A percentile compares a stretch with the other conserved stretches of the same genome.
phyloP scores from a whole-genome alignment of 768 basidiomycete species.

The Clitopilus hobsonii region DNA sequence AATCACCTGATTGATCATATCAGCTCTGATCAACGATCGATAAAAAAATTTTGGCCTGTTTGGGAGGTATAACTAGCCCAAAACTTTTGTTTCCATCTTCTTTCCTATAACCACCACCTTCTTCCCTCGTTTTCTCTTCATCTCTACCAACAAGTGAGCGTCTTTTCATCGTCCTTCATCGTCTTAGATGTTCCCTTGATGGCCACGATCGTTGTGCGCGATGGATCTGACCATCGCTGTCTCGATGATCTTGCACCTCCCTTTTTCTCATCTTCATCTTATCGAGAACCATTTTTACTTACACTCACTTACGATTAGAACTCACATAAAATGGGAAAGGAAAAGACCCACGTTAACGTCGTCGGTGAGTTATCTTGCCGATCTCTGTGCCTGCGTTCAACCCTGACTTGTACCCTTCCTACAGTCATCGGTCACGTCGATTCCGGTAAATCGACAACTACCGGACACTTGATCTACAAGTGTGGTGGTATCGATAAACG shows the following conservation, averaged over 20 bases:
- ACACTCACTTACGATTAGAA: slow-evolving; percentile 33
- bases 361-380: slow-evolving; percentile 64
- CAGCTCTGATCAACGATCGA: slow-evolving; percentile 45
- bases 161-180: slow-evolving; percentile 9
- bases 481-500: slow-evolving; percentile 99
- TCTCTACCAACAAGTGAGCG: slow-evolving; percentile 34
- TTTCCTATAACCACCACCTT: slow-evolving; percentile 48
- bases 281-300: slow-evolving; percentile 20
- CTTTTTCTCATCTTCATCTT: slow-evolving; percentile 12
- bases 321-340: slow-evolving; percentile 87
- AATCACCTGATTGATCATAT: slow-evolving; percentile 53
- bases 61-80: slow-evolving; percentile 56
- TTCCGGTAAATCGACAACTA: slow-evolving; percentile 99
- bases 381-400: slow-evolving; percentile 13
- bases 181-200: slow-evolving; percentile 2
- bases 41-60: slow-evolving; percentile 53
- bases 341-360: slow-evolving; percentile 95
- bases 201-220: slow-evolving; percentile 2
- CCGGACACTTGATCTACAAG: slow-evolving; percentile 99
- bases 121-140: slow-evolving; percentile 25
- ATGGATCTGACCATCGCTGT: slow-evolving; percentile 23
- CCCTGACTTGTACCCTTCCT: slow-evolving; percentile 24
- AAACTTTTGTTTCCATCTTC: slow-evolving; percentile 38
- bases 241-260: slow-evolving; percentile 19
- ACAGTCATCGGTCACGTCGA: slow-evolving; percentile 98